A percentile compares a stretch with the other conserved stretches of the same genome.
These are phyloP conservation scores for Suillus tomentosus DNA, from an alignment of 768 basidiomycete genomes.

Conservation along the genomic window DNA sequence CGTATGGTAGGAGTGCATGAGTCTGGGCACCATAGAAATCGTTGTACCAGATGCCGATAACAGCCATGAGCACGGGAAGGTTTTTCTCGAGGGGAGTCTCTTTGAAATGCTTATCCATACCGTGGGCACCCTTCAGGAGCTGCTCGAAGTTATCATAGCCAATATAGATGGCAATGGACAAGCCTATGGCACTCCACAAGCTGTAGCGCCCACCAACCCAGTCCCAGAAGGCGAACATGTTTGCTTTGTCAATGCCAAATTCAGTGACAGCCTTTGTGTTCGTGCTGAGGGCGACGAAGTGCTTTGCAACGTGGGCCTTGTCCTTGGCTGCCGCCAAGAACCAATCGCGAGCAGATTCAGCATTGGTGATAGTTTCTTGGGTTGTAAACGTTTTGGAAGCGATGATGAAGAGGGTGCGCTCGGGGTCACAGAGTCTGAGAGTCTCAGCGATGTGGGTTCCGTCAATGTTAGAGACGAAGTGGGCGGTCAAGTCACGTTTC, in stretches of 20 bases:
- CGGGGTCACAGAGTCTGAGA: constrained; percentile 76
- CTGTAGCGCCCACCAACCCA: constrained; percentile 99
- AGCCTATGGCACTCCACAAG: constrained; percentile 96
- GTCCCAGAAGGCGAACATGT: constrained; percentile 99
- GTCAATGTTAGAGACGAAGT: constrained; percentile 98
- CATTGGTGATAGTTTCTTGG: constrained; percentile 99
- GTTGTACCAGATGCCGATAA: constrained; percentile 97
- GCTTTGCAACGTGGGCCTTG: constrained; percentile 92
- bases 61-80: constrained; percentile 87
- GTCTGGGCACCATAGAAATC: constrained; percentile 98
- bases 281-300: constrained; percentile 97
- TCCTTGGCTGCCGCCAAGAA: constrained; percentile 86
- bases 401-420: constrained; percentile 95
- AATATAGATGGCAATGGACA: constrained; percentile 90
- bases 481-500: constrained; percentile 81
- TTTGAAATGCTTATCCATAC: constrained; percentile 97
- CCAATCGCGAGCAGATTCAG: constrained; percentile 91
- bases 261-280: constrained; percentile 91
- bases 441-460: constrained; percentile 96
- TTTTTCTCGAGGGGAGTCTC: constrained; percentile 86
- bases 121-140: constrained; percentile 89
- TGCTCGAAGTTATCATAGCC: constrained; percentile 94
- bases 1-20: constrained; percentile 92
- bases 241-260: constrained; percentile 87
- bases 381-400: constrained; percentile 99